Evolutionary conservation across 2,329 filamentous ascomycete species (phyloP).

Genomic region (Scedosporium apiospermum): DNA sequence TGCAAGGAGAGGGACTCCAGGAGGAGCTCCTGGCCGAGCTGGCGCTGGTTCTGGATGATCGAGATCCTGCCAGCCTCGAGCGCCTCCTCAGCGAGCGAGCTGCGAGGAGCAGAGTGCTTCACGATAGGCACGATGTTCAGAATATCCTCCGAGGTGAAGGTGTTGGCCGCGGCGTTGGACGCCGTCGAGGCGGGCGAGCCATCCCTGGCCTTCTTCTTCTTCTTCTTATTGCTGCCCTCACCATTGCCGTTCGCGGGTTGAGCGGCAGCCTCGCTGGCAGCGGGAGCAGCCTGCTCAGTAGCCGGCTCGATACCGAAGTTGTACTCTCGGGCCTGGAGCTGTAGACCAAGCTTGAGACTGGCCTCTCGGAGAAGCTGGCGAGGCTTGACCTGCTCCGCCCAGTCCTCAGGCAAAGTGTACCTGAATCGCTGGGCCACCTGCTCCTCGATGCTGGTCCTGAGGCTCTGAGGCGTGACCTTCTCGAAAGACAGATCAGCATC

Average conservation of each 20-base stretch:
- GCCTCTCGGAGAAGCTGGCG: slow-evolving; percentile 85
- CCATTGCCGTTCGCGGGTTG: slow-evolving; percentile 25
- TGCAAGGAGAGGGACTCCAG: slow-evolving; percentile 93
- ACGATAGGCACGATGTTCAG: slow-evolving; percentile 88
- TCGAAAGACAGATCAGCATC: slow-evolving; percentile 78
- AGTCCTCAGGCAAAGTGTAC: slow-evolving; percentile 59
- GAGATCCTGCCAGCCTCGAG: slow-evolving; percentile 93
- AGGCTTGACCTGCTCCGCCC: slow-evolving; percentile 59
- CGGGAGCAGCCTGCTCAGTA: slow-evolving; percentile 20
- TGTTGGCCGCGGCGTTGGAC: slow-evolving; percentile 39
- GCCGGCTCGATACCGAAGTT: slow-evolving; percentile 21
- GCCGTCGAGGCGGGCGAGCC: slow-evolving; percentile 38
- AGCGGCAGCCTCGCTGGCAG: slow-evolving; percentile 21
- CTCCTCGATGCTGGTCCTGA: slow-evolving; percentile 60
- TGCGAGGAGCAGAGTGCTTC: slow-evolving; percentile 89
- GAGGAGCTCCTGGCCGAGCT: slow-evolving; percentile 89
- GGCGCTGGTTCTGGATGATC: slow-evolving; percentile 89
- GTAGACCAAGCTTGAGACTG: slow-evolving; percentile 79
- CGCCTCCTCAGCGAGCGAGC: slow-evolving; percentile 86
- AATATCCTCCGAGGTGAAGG: slow-evolving; percentile 75
- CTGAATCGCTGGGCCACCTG: slow-evolving; percentile 69
- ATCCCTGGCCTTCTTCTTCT: slow-evolving; percentile 52
- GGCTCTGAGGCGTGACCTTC: slow-evolving; percentile 61
- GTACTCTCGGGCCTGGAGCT: slow-evolving; percentile 63
- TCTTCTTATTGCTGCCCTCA: slow-evolving; percentile 44